Base-by-base conservation (phyloP, 1,139 yeast species). In the Candida sp. region DNA sequence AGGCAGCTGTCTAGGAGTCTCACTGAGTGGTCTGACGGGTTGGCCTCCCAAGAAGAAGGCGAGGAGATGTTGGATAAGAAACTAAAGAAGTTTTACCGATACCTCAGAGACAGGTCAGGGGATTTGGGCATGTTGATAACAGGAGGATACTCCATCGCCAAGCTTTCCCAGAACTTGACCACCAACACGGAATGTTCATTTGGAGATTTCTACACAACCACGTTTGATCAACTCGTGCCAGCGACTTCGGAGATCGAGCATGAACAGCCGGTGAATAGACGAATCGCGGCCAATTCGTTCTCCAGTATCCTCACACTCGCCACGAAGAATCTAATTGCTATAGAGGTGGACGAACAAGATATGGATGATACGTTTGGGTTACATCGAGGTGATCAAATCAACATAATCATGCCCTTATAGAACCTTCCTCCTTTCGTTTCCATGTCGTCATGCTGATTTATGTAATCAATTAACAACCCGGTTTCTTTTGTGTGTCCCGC, bases 221-320 rank as follows among this genome's bases (percentile, higher is more conserved):
- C 50, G 9, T 58, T 64, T 44, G 49, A 62, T 2, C 52, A 55
- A 5, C 51, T 66, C 30, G 65, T 68, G 32, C 66, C 70, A 7
- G 12, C 31, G 2, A 54, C 54, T 44, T 34, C 45, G 7, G 23
- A 28, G 5, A 44, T 32, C 44, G 43, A 42, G 23, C 35, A 56
- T 32, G 60, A 65, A 51, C 49, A 51, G 51, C 48, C 62, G 45
- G 50, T 62, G 44, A 49, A 51, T 12, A 63, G 65, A 51, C 58
- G 62, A 12, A 59, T 72, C 30, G 77, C 77, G 12, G 77, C 73
- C 11, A 71, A 66, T 47, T 69, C 81, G 3, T 76, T 79, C 55
- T 60, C 73, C 11, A 70, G 75, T 46, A 51, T 78, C 1, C 62
- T 79, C 42, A 72, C 75, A 43, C 62, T 78, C 46, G 69, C 78